A percentile compares a stretch with the other conserved stretches of the same genome.
phyloP scores from a whole-genome alignment of 352 stramenopile species.

The Phytophthora melonis region DNA sequence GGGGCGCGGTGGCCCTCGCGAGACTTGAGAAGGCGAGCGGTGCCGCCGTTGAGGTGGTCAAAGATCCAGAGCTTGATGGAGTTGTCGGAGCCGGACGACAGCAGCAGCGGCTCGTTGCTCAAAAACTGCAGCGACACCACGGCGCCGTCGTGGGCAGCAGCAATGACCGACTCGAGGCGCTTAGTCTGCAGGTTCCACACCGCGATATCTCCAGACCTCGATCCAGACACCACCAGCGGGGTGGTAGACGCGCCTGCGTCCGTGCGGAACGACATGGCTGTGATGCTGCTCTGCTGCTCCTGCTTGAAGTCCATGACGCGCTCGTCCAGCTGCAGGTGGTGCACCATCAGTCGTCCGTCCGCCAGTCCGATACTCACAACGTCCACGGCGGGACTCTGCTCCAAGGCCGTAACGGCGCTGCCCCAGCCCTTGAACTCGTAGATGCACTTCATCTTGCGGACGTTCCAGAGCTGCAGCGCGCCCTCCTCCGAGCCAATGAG shows the following conservation, averaged over 20 bases:
- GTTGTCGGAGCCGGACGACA: slow-evolving; percentile 92
- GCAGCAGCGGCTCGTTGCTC: slow-evolving; percentile 88
- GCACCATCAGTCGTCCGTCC: slow-evolving; percentile 84
- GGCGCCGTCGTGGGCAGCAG: slow-evolving; percentile 75
- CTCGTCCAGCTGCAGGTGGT: slow-evolving; percentile 90
- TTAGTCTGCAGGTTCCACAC: slow-evolving; percentile 94
- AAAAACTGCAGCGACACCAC: slow-evolving; percentile 87
- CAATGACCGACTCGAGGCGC: slow-evolving; percentile 85
- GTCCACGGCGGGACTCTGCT: slow-evolving; percentile 91
- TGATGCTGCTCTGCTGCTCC: slow-evolving; percentile 83
- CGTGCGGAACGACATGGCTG: slow-evolving; percentile 89
- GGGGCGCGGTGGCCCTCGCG: slow-evolving; percentile 88
- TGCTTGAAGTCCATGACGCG: slow-evolving; percentile 84
- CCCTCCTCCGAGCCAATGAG: slow-evolving; percentile 89
- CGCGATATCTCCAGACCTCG: slow-evolving; percentile 82
- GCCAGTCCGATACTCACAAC: slow-evolving; percentile 88
- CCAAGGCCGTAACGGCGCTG: slow-evolving; percentile 75
- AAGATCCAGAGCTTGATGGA: slow-evolving; percentile 96
- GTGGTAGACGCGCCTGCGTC: slow-evolving; percentile 68
- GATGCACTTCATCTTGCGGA: slow-evolving; percentile 90
- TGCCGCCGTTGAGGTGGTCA: slow-evolving; percentile 84
- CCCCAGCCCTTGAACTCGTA: slow-evolving; percentile 87
- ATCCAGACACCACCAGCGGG: slow-evolving; percentile 74
- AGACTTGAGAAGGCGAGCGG: slow-evolving; percentile 90
- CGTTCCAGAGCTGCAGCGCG: slow-evolving; percentile 91